A percentile compares a stretch with the other conserved stretches of the same genome.
Evolutionary conservation across 805 yeast genomes (phyloP).

Genomic region (Ogataea angusta): DNA sequence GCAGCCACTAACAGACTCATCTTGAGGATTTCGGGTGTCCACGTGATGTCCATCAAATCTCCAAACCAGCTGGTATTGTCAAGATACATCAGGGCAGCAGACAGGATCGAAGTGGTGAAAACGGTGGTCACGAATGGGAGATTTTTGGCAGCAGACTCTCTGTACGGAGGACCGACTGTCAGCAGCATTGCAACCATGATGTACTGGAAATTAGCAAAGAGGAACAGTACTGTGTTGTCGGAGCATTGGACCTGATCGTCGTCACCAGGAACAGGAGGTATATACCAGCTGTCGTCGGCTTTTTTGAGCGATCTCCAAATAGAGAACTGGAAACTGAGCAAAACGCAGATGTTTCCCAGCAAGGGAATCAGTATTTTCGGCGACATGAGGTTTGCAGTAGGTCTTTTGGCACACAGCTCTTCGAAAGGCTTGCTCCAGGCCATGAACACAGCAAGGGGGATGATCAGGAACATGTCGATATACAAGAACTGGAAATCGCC

Average conservation of each 20-base stretch:
- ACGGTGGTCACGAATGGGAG: constrained; percentile 69
- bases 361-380: constrained; percentile 83
- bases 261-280: constrained; percentile 75
- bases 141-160: constrained; percentile 69
- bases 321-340: constrained; percentile 60
- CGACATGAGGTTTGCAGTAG: constrained; percentile 91
- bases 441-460: constrained; percentile 96
- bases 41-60: constrained; percentile 70
- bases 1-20: constrained; percentile 46
- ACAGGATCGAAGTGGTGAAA: constrained; percentile 44
- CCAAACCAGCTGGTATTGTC: constrained; percentile 56
- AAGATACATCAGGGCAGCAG: constrained; percentile 53
- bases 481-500: constrained; percentile 97
- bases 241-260: constrained; percentile 79
- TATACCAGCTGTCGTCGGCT: constrained; percentile 68
- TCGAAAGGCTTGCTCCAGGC: constrained; percentile 89
- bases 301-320: constrained; percentile 56
- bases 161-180: constrained; percentile 90
- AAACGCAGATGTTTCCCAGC: constrained; percentile 67
- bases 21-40: constrained; percentile 50
- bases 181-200: constrained; percentile 78
- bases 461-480: constrained; percentile 85
- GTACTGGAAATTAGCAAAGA: constrained; percentile 83
- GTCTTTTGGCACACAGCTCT: constrained; percentile 64
- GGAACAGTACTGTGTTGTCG: constrained; percentile 85